Percentiles rank a stretch among this genome's conserved stretches.
Conservation (phyloP, 148 eudicot genomes). For the Rhododendron williamsianum region DNA sequence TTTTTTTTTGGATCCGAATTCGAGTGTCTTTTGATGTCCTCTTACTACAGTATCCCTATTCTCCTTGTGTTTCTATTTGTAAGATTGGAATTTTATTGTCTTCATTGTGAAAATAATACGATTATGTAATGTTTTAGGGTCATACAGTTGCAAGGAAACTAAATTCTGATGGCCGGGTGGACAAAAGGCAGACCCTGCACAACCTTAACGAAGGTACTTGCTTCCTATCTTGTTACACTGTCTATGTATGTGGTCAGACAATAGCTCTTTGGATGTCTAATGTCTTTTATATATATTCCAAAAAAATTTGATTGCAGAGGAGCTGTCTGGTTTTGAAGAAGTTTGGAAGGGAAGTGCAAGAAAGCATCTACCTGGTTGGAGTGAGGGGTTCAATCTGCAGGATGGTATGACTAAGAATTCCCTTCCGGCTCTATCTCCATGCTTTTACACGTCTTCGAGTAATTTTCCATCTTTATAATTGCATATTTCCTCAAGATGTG, state of each 20-base stretch:
- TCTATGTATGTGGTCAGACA: not conserved
- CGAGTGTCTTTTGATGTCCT: not conserved
- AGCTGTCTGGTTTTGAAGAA: constrained; percentile 72
- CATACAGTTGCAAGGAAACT: constrained; percentile 79
- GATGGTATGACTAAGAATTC: constrained; percentile 15
- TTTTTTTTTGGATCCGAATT: constrained; percentile 9
- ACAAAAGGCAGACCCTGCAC: constrained; percentile 71
- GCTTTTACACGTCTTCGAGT: not conserved
- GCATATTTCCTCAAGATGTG: not conserved
- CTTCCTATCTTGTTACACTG: not conserved
- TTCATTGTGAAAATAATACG: not conserved
- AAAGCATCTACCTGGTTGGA: constrained; percentile 57
- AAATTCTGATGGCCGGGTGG: constrained; percentile 80
- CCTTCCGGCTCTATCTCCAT: not conserved
- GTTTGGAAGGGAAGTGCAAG: constrained; percentile 80
- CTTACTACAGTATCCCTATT: not conserved
- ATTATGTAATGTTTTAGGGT: constrained; percentile 42
- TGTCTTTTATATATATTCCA: not conserved
- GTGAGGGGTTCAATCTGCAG: constrained; percentile 37
- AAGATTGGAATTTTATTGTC: not conserved
- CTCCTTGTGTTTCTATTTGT: not conserved
- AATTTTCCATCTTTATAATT: not conserved
- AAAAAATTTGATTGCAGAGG: constrained; percentile 38
- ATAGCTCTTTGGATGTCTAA: not conserved
- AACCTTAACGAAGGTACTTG: constrained; percentile 69